Evolutionary conservation across 176 grass and related monocot species (phyloP).

Genomic region (Microstegium vimineum): DNA sequence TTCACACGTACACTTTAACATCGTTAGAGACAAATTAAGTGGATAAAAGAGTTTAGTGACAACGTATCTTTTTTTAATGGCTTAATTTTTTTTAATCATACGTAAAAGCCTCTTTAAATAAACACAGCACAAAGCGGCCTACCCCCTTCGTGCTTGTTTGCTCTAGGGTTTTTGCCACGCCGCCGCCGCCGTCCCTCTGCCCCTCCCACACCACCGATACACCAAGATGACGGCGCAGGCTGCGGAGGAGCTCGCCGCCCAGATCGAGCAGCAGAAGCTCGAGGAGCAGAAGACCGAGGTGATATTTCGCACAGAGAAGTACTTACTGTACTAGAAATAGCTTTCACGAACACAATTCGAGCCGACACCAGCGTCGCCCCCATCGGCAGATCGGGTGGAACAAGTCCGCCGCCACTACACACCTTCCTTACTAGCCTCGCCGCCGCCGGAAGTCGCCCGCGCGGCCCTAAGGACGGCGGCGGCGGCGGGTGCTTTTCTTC

Average conservation of each 20-base stretch:
- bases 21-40: too few species aligned
- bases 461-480: not conserved
- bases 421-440: not conserved
- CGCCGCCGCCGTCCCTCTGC: constrained; percentile 3
- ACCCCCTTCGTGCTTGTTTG: not conserved
- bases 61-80: too few species aligned
- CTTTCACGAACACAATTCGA: not conserved
- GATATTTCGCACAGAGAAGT: not conserved
- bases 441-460: not conserved
- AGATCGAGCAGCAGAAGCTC: constrained; percentile 55
- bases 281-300: constrained; percentile 50
- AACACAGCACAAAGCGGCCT: not conserved
- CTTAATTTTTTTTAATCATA: too few species aligned
- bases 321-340: not conserved
- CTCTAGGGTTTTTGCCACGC: constrained; percentile 43
- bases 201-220: not conserved
- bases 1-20: too few species aligned
- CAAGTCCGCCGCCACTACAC: not conserved
- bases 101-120: too few species aligned
- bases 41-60: too few species aligned
- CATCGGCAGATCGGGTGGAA: not conserved
- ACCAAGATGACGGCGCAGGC: constrained; percentile 47
- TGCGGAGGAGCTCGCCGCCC: constrained; percentile 50
- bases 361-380: not conserved
- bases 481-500: not conserved